Evolutionary conservation across 768 basidiomycete genomes (phyloP).

Genomic region (Kwoniella sp.): DNA sequence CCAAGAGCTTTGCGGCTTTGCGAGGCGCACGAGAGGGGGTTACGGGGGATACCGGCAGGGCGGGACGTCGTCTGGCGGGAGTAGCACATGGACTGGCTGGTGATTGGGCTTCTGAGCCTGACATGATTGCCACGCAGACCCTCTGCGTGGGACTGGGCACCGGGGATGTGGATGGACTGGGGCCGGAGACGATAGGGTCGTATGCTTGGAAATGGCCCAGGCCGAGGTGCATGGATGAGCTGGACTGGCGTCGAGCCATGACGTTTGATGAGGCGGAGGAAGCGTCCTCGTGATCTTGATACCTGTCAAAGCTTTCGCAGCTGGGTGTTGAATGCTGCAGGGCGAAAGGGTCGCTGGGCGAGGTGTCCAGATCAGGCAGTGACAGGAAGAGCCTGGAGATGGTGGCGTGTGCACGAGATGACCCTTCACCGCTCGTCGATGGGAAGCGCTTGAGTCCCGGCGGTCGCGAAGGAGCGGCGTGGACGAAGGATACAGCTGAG

Average conservation of each 20-base stretch:
- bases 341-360: too few species aligned
- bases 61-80: too few species aligned
- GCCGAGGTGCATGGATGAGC: conserved; percentile 28
- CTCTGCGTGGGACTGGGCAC: conserved; percentile 11
- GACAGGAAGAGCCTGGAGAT: conserved; percentile 32
- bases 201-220: conserved; percentile 24
- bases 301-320: too few species aligned
- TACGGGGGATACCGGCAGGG: conserved; percentile 16
- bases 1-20: conserved; percentile 37
- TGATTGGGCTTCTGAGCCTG: neutral
- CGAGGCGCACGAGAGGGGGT: conserved; percentile 38
- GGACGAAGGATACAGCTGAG: conserved; percentile 27
- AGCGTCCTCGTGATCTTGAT: neutral
- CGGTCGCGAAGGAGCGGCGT: conserved; percentile 21
- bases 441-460: neutral
- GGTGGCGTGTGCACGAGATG: conserved; percentile 19
- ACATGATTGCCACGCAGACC: conserved; percentile 1
- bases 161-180: conserved; percentile 25
- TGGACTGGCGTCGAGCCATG: too few species aligned
- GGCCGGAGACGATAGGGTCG: conserved; percentile 28
- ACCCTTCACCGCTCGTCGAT: conserved; percentile 5
- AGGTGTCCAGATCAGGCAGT: neutral
- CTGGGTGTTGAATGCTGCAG: too few species aligned
- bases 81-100: too few species aligned
- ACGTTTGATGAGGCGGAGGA: too few species aligned